Percentiles rank a stretch among this genome's conserved stretches.
Evolutionary conservation across 1,284 basidiomycete genomes (phyloP).

Genomic region (Paramarasmius palmivorus): DNA sequence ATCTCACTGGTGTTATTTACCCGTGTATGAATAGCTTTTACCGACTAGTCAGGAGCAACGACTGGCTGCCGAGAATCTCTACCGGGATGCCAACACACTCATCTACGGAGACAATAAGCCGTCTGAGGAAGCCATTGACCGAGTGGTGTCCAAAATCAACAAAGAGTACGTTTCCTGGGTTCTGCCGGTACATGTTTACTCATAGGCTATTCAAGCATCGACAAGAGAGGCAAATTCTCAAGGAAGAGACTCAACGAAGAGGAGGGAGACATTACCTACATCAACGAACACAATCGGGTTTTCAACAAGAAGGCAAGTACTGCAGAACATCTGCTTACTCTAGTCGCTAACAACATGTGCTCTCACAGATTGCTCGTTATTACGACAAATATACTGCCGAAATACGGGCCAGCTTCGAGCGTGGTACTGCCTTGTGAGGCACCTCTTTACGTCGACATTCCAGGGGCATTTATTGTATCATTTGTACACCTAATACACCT

Average conservation of each 20-base stretch:
- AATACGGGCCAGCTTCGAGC: constrained; percentile 93
- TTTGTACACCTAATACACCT: too few species aligned
- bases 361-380: constrained; percentile 82
- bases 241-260: constrained; percentile 88
- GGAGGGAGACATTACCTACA: constrained; percentile 96
- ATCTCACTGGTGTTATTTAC: constrained; percentile 8
- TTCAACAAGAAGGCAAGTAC: constrained; percentile 95
- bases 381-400: constrained; percentile 98
- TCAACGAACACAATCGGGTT: constrained; percentile 97
- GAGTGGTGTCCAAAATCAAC: constrained; percentile 91
- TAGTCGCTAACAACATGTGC: not conserved
- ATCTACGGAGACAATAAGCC: constrained; percentile 95
- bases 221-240: constrained; percentile 86
- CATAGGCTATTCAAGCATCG: constrained; percentile 53
- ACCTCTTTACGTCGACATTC: too few species aligned
- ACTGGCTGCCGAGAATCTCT: constrained; percentile 77
- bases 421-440: constrained; percentile 82
- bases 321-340: not conserved
- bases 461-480: too few species aligned
- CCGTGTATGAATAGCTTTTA: constrained; percentile 36
- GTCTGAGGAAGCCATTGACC: constrained; percentile 91
- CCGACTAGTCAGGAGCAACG: constrained; percentile 62
- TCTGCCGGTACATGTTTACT: constrained; percentile 10
- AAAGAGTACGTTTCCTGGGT: constrained; percentile 62
- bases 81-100: constrained; percentile 88